Base-by-base conservation (phyloP, 2,329 filamentous ascomycete species). In the Eutypa lata region DNA sequence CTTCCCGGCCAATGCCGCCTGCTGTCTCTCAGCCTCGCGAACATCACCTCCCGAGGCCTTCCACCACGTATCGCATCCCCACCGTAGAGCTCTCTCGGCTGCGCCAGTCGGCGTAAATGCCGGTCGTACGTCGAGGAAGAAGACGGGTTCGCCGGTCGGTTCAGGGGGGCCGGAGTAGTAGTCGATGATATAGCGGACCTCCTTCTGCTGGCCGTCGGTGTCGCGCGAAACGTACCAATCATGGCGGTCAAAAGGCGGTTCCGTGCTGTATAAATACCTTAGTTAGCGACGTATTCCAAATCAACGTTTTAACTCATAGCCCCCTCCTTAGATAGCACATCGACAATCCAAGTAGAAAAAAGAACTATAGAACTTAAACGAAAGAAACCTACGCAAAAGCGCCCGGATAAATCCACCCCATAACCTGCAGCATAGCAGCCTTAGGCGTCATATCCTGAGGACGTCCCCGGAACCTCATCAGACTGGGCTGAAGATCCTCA, bases 1-100 rank as follows among this genome's bases (percentile, higher is more conserved):
- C n/a, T n/a, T n/a, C n/a, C n/a, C n/a, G n/a, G n/a, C n/a, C n/a
- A n/a, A n/a, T n/a, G n/a, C n/a, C n/a, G n/a, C n/a, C 38, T 58
- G 51, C 14, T 52, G 54, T 42, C 57, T 62, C 38, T 61, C 56
- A 14, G 71, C 69, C 69, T 83, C 79, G 26, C 80, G 76, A 16
- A 81, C 84, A 52, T 81, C 82, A 13, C 85, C 90, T 0, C 92
- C 92, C 50, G 84, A 90, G 0, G 91, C 91, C 61, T 83, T 86
- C 86, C 90, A 96, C 94, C 94, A 99, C 8, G 96, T 82, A 71
- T 97, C 93, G 10, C 90, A 91, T 48, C 91, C 88, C 90, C 92
- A 97, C 65, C 91, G 79, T 68, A 97, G 84, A 55, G 91, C 73
- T 49, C 94, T 82, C 76, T 97, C 94, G 3, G 86, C 83, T 0